A percentile compares a stretch with the other conserved stretches of the same genome.
Evolutionary conservation across 106 monocot species (phyloP).

Genomic region (Acanthochlamys bracteata): DNA sequence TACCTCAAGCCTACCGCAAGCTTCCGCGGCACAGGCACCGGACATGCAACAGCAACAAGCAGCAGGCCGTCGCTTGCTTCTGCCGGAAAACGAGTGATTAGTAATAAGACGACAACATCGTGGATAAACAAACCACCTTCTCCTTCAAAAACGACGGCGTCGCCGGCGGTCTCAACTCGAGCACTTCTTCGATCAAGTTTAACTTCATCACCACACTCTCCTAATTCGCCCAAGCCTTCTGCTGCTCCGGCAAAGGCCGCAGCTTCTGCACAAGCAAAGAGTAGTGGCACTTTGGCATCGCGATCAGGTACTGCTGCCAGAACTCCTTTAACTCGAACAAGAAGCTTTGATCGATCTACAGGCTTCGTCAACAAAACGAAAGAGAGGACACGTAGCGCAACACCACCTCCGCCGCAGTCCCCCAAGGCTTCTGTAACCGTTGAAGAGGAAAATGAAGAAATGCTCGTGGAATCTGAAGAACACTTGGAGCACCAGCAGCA

Average conservation of each 20-base stretch:
- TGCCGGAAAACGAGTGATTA: background rate
- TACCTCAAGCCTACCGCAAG: constrained; percentile 5
- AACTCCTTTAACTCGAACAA: background rate
- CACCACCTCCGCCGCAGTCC: background rate
- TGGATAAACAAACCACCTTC: background rate
- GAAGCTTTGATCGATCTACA: background rate
- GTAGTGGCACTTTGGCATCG: background rate
- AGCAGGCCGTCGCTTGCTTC: background rate
- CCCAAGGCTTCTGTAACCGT: too few relatives aligned
- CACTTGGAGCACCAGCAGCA: background rate
- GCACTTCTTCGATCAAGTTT: background rate
- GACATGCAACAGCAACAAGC: background rate
- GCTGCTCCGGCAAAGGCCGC: background rate
- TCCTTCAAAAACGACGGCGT: background rate
- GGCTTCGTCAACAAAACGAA: background rate
- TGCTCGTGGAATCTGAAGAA: background rate
- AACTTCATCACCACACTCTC: background rate
- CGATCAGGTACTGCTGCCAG: background rate
- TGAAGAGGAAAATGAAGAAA: background rate
- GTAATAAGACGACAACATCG: background rate
- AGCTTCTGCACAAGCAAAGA: too few relatives aligned
- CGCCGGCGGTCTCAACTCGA: background rate
- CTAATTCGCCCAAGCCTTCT: background rate
- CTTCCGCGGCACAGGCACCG: background rate
- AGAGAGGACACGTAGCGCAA: background rate